A percentile compares a stretch with the other conserved stretches of the same genome.
These are phyloP conservation scores for Aspergillus melleus DNA, from an alignment of 2,329 filamentous ascomycete genomes.

Conservation along the genomic window DNA sequence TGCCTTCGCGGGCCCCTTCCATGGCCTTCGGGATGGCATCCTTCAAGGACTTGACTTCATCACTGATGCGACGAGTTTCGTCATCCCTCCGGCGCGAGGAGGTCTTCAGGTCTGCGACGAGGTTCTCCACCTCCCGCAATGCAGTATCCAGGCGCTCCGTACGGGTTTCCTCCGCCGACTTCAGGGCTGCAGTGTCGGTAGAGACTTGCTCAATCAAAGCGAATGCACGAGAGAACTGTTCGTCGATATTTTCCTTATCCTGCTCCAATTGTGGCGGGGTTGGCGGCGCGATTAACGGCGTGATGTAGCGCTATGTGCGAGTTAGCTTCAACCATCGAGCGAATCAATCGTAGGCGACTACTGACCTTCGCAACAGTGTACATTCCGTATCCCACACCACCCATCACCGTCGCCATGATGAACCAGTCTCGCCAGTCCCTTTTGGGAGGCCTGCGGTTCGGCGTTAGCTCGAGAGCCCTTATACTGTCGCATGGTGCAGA, in stretches of 20 bases:
- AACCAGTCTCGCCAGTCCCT: constrained; percentile 99
- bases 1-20: constrained; percentile 80
- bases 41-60: constrained; percentile 80
- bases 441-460: constrained; percentile 57
- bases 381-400: constrained; percentile 83
- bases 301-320: constrained; percentile 73
- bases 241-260: constrained; percentile 90
- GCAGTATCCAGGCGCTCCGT: constrained; percentile 81
- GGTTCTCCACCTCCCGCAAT: constrained; percentile 78
- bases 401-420: constrained; percentile 96
- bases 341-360: background rate
- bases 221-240: constrained; percentile 91
- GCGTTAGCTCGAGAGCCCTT: constrained; percentile 2
- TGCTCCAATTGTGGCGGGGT: constrained; percentile 91
- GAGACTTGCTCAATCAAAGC: constrained; percentile 86
- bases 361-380: constrained; percentile 82
- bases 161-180: constrained; percentile 79
- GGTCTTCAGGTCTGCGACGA: constrained; percentile 77
- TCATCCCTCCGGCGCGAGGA: constrained; percentile 80
- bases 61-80: constrained; percentile 79
- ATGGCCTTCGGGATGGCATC: constrained; percentile 86
- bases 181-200: constrained; percentile 85
- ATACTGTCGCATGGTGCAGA: background rate
- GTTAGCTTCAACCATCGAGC: constrained; percentile 14
- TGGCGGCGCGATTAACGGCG: constrained; percentile 86